Evolutionary conservation across 2,329 filamentous ascomycete species (phyloP), one percentile per base, ranked within the genome.

Genomic region (Hirsutella minnesotensis): DNA sequence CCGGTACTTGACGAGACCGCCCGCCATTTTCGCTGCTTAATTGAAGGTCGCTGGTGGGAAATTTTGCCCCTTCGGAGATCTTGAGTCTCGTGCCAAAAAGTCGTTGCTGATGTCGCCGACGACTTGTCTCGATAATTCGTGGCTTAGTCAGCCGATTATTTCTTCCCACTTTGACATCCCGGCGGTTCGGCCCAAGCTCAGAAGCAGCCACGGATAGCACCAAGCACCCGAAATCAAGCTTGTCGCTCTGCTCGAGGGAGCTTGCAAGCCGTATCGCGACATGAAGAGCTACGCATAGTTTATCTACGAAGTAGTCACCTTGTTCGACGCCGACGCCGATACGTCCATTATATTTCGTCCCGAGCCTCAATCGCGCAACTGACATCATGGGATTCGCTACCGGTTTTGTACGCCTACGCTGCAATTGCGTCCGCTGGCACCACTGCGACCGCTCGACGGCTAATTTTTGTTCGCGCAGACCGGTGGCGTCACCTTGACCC

Each of bases 1-100:
- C 53, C 92, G 83, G 69, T 90, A 95, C 69, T 88, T 94, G 63
- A 86, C 76, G 51, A 79, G 73, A 52, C 86, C 87, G 56, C 88
- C 88, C 51, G 87, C 88, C 89, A 95, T 95, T 53, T 46, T 27
- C 7, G 24, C 35, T 21, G 41, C 29, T 30, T 19, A 20, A 13
- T 18, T 35, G 16, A 18, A 21, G 35, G 35, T 5, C 16, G 9
- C 16, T 12, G 35, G 19, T 16, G 15, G 15, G 33, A 18, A 18
- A 9, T 16, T 35, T 18, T 16, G 18, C 5, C 7, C 3, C 5
- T 10, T 7, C 5, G 5, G 10, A 19, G 19, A 4, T 36, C 4
- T 36, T 38, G 33, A 42, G 40, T 34, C 40, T 42, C 18, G 34
- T 22, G 30, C 24, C 16, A 40, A 35, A 33, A 40, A 12, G 30